Base-by-base conservation (phyloP, 2,329 filamentous ascomycete genomes). In the Beauveria australis region DNA sequence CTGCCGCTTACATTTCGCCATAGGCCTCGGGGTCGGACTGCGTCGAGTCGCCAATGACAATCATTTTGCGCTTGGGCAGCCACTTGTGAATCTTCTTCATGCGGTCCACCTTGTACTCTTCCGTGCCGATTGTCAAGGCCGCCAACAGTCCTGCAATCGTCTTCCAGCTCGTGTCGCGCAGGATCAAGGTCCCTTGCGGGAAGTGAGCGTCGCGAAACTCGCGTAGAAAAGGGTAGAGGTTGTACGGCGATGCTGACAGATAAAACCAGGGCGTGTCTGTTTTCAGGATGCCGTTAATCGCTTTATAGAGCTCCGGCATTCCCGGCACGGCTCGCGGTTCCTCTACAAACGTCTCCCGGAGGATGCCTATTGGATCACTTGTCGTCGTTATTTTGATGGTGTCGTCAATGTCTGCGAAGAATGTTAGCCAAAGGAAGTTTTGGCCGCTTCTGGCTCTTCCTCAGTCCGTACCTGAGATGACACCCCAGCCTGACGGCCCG, bases 21-120 rank as follows among this genome's bases (percentile, higher is more conserved):
- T 97, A 97, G 0, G 90, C 85, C 71, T 97, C 93, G 0, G 93
- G 92, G 67, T 97, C 93, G 28, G 85, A 88, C 74, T 97, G 93
- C 0, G 92, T 97, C 44, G 88, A 93, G 74, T 97, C 93, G 1
- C 93, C 93, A 65, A 97, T 86, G 66, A 87, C 87, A 64, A 97
- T 84, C 75, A 96, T 87, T 67, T 88, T 89, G 63, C 89, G 81
- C 66, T 81, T 81, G 0, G 93, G 93, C 53, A 97, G 79, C 89
- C 89, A 94, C 1, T 75, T 73, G 66, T 91, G 82, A 28, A 97
- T 83, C 75, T 91, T 91, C 61, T 82, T 80, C 73, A 96, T 91
- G 19, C 89, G 85, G 61, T 87, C 83, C 12, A 89, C 83, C 74
- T 97, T 97, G 79, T 97, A 97, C 62, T 87, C 84, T 71, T 94